These are phyloP conservation scores for Xanthoconium separans DNA, from an alignment of 1,284 basidiomycete genomes.

Conservation along the genomic window DNA sequence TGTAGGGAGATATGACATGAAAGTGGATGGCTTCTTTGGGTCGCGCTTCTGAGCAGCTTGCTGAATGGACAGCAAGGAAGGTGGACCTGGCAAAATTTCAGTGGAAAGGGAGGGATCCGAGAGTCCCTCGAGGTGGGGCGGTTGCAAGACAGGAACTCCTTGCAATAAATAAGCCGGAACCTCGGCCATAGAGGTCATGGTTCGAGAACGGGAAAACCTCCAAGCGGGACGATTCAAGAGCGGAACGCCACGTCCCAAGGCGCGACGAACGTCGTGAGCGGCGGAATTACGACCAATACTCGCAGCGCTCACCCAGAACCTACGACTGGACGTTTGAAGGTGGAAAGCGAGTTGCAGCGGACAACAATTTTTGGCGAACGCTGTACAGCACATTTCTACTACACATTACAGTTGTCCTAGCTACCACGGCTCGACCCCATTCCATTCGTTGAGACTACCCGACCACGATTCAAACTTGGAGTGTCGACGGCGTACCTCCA, in stretches of 20 bases:
- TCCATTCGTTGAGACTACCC: neutral
- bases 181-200: conserved; percentile 65
- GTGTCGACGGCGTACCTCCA: neutral
- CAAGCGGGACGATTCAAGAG: conserved; percentile 13
- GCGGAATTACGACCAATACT: conserved; percentile 16
- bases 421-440: conserved; percentile 14
- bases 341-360: conserved; percentile 24
- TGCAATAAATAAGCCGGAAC: conserved; percentile 65
- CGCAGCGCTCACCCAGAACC: conserved; percentile 20
- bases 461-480: neutral
- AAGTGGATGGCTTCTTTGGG: conserved; percentile 64
- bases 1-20: conserved; percentile 72
- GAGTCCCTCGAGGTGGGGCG: conserved; percentile 69
- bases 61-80: conserved; percentile 64
- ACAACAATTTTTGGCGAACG: conserved; percentile 27
- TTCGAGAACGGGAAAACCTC: conserved; percentile 29
- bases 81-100: conserved; percentile 81
- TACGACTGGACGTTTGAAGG: conserved; percentile 13
- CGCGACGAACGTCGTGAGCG: conserved; percentile 22
- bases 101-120: conserved; percentile 70
- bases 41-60: conserved; percentile 68
- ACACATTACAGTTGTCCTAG: conserved; percentile 7
- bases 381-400: conserved; percentile 13
- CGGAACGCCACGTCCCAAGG: conserved; percentile 17
- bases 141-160: conserved; percentile 67